Conservation (phyloP, 306 rosid genomes). For the Corylus avellana region DNA sequence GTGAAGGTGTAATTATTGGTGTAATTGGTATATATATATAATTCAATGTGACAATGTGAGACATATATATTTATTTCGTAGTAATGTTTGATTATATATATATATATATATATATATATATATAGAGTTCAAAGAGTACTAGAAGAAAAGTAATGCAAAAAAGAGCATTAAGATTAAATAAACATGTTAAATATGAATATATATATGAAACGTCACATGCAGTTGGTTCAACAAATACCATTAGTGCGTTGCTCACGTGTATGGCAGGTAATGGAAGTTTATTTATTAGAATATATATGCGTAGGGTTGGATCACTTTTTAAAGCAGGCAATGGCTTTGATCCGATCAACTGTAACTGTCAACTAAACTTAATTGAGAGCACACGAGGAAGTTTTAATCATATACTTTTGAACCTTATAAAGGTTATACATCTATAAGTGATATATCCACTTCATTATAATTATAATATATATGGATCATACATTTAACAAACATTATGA, state of each 20-base stretch:
- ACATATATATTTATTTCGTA: too few species aligned
- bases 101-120: too few species aligned
- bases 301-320: too few species aligned
- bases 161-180: neutral
- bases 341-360: neutral
- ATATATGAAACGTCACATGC: neutral
- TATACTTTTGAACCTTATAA: neutral
- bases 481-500: neutral
- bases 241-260: neutral
- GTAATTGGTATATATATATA: too few species aligned
- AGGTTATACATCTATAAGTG: neutral
- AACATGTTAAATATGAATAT: neutral
- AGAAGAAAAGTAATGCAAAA: neutral
- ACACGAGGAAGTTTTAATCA: neutral
- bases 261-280: neutral
- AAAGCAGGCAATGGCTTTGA: neutral
- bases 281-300: neutral
- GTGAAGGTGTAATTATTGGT: too few species aligned
- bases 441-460: neutral
- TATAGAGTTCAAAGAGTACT: too few species aligned
- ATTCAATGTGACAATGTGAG: too few species aligned
- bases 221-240: conserved; percentile 4
- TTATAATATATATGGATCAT: neutral
- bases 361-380: neutral
- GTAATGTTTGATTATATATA: too few species aligned